Percentiles rank a stretch among this genome's conserved stretches.
phyloP scores from a whole-genome alignment of 768 basidiomycete species.

The Chalciporus sphaerocephalus region DNA sequence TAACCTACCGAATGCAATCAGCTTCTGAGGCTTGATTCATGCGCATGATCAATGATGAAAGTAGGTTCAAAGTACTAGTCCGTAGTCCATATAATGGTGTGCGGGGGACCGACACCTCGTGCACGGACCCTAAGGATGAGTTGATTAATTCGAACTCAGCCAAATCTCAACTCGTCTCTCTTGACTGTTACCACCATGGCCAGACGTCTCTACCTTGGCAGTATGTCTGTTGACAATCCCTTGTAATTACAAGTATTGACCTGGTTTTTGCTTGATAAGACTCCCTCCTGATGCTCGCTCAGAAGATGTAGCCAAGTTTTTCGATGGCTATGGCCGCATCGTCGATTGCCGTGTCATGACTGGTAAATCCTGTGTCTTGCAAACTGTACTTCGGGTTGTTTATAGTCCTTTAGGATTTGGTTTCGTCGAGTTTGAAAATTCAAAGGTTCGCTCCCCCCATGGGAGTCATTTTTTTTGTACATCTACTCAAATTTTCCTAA shows the following conservation, averaged over 20 bases:
- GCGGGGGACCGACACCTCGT: constrained; percentile 18
- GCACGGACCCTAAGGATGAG: constrained; percentile 31
- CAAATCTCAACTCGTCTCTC: constrained; percentile 24
- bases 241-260: constrained; percentile 7
- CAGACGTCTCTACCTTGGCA: constrained; percentile 81
- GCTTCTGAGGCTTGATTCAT: no score
- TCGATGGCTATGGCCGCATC: constrained; percentile 86
- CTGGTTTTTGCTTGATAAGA: constrained; percentile 39
- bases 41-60: no score
- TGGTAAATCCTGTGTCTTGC: constrained; percentile 45
- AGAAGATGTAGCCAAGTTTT: constrained; percentile 83
- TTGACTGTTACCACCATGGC: constrained; percentile 53
- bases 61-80: no score
- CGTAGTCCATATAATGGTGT: constrained; percentile 1
- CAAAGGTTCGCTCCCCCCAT: constrained; percentile 45
- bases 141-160: constrained; percentile 31
- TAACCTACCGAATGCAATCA: no score
- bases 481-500: constrained; percentile 29
- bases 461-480: constrained; percentile 5
- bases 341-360: constrained; percentile 94
- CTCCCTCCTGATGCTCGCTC: constrained; percentile 80
- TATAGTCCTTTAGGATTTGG: constrained; percentile 67
- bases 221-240: constrained; percentile 39
- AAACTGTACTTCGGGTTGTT: background rate
- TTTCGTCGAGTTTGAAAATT: constrained; percentile 92